Conservation (phyloP, 371 early-diverging fungal genomes). For the Mortierella sp. region DNA sequence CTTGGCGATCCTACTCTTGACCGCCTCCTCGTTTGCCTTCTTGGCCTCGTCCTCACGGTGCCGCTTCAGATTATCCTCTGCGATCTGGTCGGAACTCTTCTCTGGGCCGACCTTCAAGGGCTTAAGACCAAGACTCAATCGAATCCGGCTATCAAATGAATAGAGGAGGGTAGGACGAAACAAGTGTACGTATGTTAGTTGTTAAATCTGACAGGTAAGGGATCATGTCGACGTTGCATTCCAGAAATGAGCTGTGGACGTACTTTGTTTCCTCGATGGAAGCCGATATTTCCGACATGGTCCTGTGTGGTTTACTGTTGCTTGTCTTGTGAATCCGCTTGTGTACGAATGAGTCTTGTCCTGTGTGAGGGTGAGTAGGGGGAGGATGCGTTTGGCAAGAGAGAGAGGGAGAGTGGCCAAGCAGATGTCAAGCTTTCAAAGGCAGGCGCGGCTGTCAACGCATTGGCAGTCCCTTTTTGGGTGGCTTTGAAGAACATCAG, state of each 20-base stretch:
- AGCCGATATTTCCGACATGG: conserved; percentile 59
- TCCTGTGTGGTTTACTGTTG: neutral
- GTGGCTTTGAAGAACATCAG: neutral
- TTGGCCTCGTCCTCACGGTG: conserved; percentile 66
- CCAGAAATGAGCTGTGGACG: conserved; percentile 1
- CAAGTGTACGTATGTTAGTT: neutral
- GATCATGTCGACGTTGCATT: no score
- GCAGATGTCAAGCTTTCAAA: neutral
- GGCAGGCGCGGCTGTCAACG: neutral
- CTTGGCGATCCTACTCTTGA: conserved; percentile 70
- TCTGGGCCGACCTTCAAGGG: conserved; percentile 68
- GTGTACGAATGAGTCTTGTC: neutral
- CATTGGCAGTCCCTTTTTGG: neutral
- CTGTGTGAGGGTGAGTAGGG: neutral
- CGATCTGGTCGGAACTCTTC: conserved; percentile 66
- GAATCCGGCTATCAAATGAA: conserved; percentile 63
- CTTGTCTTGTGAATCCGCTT: neutral
- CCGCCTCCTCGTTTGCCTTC: conserved; percentile 63
- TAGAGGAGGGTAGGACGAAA: conserved; percentile 1
- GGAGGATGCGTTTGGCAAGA: neutral
- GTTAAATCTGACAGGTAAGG: neutral
- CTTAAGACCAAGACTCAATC: conserved; percentile 79
- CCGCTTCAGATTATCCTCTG: conserved; percentile 75
- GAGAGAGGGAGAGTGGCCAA: neutral
- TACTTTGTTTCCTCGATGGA: conserved; percentile 80